A percentile compares a stretch with the other conserved stretches of the same genome.
Conservation (phyloP, 2,329 filamentous ascomycete genomes). For the Trichoderma sp. region DNA sequence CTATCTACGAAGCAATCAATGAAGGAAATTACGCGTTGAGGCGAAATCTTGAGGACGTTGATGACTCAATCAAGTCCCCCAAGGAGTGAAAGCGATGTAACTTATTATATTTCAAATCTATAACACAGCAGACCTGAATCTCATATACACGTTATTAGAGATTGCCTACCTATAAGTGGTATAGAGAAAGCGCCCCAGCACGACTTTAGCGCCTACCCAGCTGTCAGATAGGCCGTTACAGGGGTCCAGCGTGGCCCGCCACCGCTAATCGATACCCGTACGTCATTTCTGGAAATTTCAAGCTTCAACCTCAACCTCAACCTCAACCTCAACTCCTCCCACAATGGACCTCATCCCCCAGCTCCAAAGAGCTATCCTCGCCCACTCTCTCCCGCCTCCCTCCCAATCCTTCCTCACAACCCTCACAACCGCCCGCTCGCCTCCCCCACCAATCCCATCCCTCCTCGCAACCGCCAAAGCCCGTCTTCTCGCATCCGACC, state of each 20-base stretch:
- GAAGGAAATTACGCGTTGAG: too few species aligned
- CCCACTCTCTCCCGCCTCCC: constrained; percentile 56
- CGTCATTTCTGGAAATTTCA: constrained; percentile 13
- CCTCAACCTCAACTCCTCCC: neutral
- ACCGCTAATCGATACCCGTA: neutral
- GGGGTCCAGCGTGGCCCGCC: too few species aligned
- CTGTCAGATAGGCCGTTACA: neutral
- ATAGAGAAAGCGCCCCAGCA: neutral
- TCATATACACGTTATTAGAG: too few species aligned
- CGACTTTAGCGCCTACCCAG: neutral
- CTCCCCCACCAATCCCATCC: constrained; percentile 65
- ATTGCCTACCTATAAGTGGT: too few species aligned
- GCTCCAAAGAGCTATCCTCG: constrained; percentile 48
- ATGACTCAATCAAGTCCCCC: too few species aligned
- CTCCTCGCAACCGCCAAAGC: constrained; percentile 78
- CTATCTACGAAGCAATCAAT: too few species aligned
- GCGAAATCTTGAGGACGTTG: too few species aligned
- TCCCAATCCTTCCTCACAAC: constrained; percentile 62
- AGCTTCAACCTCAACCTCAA: neutral
- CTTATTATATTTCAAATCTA: too few species aligned
- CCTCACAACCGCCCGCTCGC: constrained; percentile 59
- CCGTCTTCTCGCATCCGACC: constrained; percentile 76
- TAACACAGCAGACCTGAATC: too few species aligned
- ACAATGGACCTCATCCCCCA: constrained; percentile 32
- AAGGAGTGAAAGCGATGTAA: too few species aligned